Evolutionary conservation across 768 basidiomycete genomes (phyloP).

Genomic region (Lentinula raphanica): DNA sequence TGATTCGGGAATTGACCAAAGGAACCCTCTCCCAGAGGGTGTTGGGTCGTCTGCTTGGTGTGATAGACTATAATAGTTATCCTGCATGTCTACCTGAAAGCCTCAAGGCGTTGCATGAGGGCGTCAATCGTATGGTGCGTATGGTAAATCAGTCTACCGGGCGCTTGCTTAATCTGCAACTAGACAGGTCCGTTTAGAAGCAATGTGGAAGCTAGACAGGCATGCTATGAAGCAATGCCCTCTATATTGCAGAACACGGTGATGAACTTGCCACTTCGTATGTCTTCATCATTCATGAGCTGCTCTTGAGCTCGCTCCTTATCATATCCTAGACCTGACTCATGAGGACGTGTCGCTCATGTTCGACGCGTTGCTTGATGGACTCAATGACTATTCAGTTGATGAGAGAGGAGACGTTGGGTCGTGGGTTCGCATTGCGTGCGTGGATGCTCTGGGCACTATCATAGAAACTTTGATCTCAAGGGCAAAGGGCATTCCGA

Average conservation of each 20-base stretch:
- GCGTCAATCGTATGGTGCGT: constrained; percentile 52
- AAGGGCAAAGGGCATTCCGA: constrained; percentile 32
- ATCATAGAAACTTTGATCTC: constrained; percentile 48
- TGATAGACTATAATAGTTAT: constrained; percentile 57
- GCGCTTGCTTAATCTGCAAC: constrained; percentile 15
- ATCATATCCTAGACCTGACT: constrained; percentile 38
- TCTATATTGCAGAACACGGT: constrained; percentile 35
- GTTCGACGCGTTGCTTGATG: constrained; percentile 55
- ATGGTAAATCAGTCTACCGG: constrained; percentile 3
- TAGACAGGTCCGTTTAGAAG: constrained; percentile 17
- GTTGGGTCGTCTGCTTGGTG: constrained; percentile 64
- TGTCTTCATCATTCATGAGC: constrained; percentile 11
- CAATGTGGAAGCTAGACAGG: constrained; percentile 57
- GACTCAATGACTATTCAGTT: constrained; percentile 83
- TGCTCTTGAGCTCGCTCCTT: not conserved
- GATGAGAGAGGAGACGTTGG: constrained; percentile 97
- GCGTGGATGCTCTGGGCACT: constrained; percentile 59
- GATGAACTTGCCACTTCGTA: constrained; percentile 40
- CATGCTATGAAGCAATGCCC: constrained; percentile 37
- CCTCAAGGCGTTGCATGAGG: constrained; percentile 53
- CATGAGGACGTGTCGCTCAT: constrained; percentile 40
- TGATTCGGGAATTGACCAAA: constrained; percentile 56
- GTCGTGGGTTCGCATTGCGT: constrained; percentile 87
- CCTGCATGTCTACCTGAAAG: constrained; percentile 50
- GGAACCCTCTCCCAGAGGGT: constrained; percentile 63